Base-by-base conservation (phyloP, 208 protist genomes). In the Strigomonas galati region DNA sequence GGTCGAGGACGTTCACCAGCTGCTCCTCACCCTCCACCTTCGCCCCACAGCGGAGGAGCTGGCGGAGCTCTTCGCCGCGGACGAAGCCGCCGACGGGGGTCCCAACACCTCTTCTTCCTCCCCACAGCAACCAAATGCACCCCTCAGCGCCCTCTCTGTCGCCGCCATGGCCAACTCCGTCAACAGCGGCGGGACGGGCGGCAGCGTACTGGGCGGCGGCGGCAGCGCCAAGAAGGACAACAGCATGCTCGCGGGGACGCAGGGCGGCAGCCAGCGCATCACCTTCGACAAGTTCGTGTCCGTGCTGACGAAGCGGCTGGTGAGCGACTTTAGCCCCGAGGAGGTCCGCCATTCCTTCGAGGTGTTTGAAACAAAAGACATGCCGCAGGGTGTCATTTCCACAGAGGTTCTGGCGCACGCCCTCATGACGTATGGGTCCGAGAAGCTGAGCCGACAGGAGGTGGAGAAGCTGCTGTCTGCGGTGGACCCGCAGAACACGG, bases 291-390 rank as follows among this genome's bases (percentile, higher is more conserved):
- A 55, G 68, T 98, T 98, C 77, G 84, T 92, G 23, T 65, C 64
- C 14, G 81, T 98, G 30, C 95, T 98, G 92, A 80, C 84, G 26
- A 78, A 76, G 28, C 81, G 89, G 0, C 85, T 97, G 49, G 84
- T 93, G 68, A 84, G 85, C 17, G 84, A 93, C 27, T 96, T 93
- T 67, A 95, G 87, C 2, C 71, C 78, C 0, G 88, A 96, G 58
- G 85, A 97, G 76, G 80, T 98, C 14, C 85, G 84, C 2, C 79
- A 57, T 26, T 91, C 94, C 7, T 98, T 98, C 53, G 89, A 94
- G 78, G 67, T 96, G 24, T 97, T 98, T 67, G 92, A 97, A 60
- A 95, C 81, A 1, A 83, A 87, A 2, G 89, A 95, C 62, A 66
- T 88, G 62, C 84, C 85, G 19, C 32, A 64, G 7, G 94, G 94